Evolutionary conservation across 768 basidiomycete species (phyloP), one percentile per base, ranked within the genome.

Genomic region (Calocybe indica): DNA sequence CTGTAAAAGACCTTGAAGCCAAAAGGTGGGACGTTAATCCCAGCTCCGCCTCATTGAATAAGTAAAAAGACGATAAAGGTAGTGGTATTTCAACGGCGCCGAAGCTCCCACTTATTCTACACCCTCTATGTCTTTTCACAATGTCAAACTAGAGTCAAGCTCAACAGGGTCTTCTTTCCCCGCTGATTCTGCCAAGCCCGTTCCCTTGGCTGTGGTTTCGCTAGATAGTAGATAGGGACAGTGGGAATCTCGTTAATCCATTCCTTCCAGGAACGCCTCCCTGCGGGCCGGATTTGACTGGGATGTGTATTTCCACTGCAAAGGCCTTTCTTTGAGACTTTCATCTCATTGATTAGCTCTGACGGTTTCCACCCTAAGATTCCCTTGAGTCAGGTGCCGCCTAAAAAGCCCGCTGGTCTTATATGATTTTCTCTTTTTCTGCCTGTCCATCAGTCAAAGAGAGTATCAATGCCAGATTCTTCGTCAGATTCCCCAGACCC

Each of bases 101-200:
- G 75, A 73, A 80, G 78, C 82, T 82, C 82, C 82, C 82, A 82
- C 82, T 79, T 82, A 83, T 83, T 67, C 81, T 83, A 82, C 82
- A 79, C 81, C 81, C 79, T 74, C 76, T 79, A 82, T 80, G 81
- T 82, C 82, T 82, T 79, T 80, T 82, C 78, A 83, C 82, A 82
- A 80, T 83, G 82, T 79, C 82, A 84, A 80, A 83, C 82, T 83
- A 83, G 82, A 83, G 82, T 83, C 82, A 83, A 82, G 80, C 82
- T 82, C 80, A 82, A 82, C 82, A 83, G 81, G 80, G 80, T 83
- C 82, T 82, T 82, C 80, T 82, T 83, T 82, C 78, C 80, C 80
- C 5, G 40, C 40, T 40, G 40, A 40, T 64, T 75, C 43, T 50
- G 51, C 53, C 58, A 59, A 55, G 55, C 58, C 58, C 11, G 56